These are phyloP conservation scores for Aspergillus kassunensis DNA, from an alignment of 495 filamentous ascomycete genomes.

Conservation along the genomic window DNA sequence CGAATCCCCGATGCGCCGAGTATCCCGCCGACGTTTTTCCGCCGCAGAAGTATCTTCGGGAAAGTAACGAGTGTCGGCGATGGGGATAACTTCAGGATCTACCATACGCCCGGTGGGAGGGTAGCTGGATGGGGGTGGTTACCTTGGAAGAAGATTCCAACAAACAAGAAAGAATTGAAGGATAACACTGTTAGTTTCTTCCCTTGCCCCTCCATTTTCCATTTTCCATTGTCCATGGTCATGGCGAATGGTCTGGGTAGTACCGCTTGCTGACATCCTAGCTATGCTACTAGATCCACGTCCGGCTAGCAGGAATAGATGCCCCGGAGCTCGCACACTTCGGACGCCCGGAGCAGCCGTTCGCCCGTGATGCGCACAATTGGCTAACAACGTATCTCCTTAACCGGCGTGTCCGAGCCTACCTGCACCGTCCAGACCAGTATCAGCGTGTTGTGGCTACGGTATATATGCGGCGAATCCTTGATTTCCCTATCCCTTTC, in stretches of 20 bases:
- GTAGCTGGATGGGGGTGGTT: conserved; percentile 90
- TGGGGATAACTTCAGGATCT: conserved; percentile 90
- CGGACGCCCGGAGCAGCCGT: conserved; percentile 81
- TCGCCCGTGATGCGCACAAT: conserved; percentile 68
- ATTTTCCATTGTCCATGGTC: conserved; percentile 1
- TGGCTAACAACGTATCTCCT: conserved; percentile 76
- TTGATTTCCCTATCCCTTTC: conserved; percentile 51
- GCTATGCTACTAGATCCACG: conserved; percentile 51
- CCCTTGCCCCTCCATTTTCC: neutral
- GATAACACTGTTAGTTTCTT: conserved; percentile 64
- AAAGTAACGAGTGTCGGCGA: conserved; percentile 91
- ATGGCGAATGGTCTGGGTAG: neutral
- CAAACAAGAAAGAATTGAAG: conserved; percentile 59
- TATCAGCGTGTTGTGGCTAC: conserved; percentile 88
- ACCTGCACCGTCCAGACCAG: conserved; percentile 80
- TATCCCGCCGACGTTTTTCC: conserved; percentile 65
- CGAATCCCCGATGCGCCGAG: conserved; percentile 70
- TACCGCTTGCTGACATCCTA: neutral
- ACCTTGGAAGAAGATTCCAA: conserved; percentile 67
- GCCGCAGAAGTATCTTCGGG: conserved; percentile 71
- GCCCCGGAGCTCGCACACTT: conserved; percentile 93
- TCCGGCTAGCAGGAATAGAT: conserved; percentile 88
- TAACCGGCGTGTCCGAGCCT: conserved; percentile 69
- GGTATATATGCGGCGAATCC: conserved; percentile 65
- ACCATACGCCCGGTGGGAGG: conserved; percentile 87